Evolutionary conservation across 371 early-diverging fungal genomes (phyloP).

Genomic region (Lichtheimia hyalospora): DNA sequence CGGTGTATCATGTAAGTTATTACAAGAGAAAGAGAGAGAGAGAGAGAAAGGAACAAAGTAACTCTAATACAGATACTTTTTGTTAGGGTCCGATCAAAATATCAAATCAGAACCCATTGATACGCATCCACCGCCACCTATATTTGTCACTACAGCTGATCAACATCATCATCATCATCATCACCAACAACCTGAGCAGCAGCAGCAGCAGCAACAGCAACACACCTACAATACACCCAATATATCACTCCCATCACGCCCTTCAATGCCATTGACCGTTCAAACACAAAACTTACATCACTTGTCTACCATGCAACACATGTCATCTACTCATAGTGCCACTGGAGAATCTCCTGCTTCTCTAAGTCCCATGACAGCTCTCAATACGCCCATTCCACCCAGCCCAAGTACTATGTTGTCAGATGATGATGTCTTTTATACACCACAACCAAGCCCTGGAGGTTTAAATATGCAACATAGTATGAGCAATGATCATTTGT

Average conservation of each 20-base stretch:
- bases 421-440: conserved; percentile 1
- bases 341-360: not conserved
- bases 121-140: conserved; percentile 54
- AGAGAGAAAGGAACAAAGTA: too few species aligned
- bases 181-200: not conserved
- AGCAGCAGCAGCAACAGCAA: not conserved
- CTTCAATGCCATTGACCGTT: conserved; percentile 13
- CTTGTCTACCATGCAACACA: not conserved
- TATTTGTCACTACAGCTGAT: conserved; percentile 30
- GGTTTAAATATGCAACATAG: too few species aligned
- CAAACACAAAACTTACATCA: conserved; percentile 12
- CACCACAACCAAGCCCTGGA: conserved; percentile 1
- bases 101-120: conserved; percentile 27
- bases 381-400: not conserved
- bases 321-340: not conserved
- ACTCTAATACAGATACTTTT: too few species aligned
- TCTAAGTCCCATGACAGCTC: not conserved
- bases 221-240: not conserved
- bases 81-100: conserved; percentile 23
- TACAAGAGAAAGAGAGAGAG: too few species aligned
- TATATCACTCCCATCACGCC: conserved; percentile 10
- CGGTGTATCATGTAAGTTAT: too few species aligned
- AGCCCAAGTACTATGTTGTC: not conserved
- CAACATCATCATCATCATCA: conserved; percentile 7
- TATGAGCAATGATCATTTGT: too few species aligned